phyloP scores from a whole-genome alignment of 345 rosid genomes.

The Sisymbrium irio region DNA sequence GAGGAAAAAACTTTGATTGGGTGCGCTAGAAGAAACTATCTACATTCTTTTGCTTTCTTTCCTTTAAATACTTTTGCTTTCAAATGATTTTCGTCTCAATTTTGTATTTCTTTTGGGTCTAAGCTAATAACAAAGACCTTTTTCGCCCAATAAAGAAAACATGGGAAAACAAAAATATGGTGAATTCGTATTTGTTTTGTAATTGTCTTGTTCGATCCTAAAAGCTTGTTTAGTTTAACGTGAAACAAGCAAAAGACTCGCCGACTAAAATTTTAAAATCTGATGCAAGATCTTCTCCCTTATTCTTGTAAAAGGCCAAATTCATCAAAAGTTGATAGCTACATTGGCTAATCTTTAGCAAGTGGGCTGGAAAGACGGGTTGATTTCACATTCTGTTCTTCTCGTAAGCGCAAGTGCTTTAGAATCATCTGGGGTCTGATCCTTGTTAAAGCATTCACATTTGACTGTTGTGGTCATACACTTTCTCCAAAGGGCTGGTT shows the following conservation, averaged over 20 bases:
- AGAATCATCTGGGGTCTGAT: conserved; percentile 33
- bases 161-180: no score
- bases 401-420: conserved; percentile 35
- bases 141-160: background rate
- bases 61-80: conserved; percentile 27
- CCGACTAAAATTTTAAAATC: background rate
- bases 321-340: conserved; percentile 27
- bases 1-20: conserved; percentile 14
- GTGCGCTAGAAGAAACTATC: conserved; percentile 29
- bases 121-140: conserved; percentile 11
- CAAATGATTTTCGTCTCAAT: conserved; percentile 21
- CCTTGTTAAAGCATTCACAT: conserved; percentile 27
- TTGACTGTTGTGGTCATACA: conserved; percentile 35
- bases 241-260: background rate
- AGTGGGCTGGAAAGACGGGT: conserved; percentile 20
- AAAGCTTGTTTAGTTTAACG: background rate
- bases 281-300: conserved; percentile 13
- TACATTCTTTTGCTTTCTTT: conserved; percentile 30
- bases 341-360: conserved; percentile 24
- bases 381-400: conserved; percentile 32
- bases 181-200: no score
- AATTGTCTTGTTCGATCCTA: background rate
- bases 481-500: conserved; percentile 30
- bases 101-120: conserved; percentile 22
- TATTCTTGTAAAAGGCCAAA: conserved; percentile 21